Percentiles rank a stretch among this genome's conserved stretches.
phyloP scores from a whole-genome alignment of 2,329 filamentous ascomycete species.

The Sporothrix euskadiensis region DNA sequence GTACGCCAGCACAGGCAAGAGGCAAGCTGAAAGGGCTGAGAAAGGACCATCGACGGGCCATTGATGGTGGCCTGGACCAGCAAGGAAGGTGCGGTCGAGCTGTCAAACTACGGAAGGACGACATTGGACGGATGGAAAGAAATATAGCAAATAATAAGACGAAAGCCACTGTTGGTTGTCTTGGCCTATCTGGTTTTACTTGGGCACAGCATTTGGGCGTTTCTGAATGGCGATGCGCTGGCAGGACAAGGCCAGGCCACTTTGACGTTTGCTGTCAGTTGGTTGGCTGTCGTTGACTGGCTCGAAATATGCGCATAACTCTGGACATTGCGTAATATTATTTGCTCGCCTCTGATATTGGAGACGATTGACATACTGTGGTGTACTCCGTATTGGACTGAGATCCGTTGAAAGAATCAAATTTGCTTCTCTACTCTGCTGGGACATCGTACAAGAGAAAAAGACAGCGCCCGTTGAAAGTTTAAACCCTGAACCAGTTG shows the following conservation, averaged over 20 bases:
- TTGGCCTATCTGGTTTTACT: not conserved
- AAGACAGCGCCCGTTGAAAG: not conserved
- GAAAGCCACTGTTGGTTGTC: not conserved
- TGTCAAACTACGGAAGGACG: not conserved
- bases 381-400: not conserved
- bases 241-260: constrained; percentile 1
- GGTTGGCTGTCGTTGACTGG: constrained; percentile 22
- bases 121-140: not conserved
- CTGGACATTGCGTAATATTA: not conserved
- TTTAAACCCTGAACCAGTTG: constrained; percentile 1
- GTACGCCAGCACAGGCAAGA: not conserved
- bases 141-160: not conserved
- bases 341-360: not conserved
- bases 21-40: constrained; percentile 15
- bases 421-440: constrained; percentile 16
- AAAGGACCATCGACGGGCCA: constrained; percentile 6
- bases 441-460: constrained; percentile 11
- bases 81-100: not conserved
- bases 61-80: not conserved
- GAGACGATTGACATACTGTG: not conserved
- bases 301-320: constrained; percentile 1
- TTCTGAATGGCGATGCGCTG: constrained; percentile 23
- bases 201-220: not conserved
- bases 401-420: not conserved
- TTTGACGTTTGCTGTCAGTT: constrained; percentile 5